Evolutionary conservation across 441 rosid genomes (phyloP).

Genomic region (Rhodomyrtus psidioides): DNA sequence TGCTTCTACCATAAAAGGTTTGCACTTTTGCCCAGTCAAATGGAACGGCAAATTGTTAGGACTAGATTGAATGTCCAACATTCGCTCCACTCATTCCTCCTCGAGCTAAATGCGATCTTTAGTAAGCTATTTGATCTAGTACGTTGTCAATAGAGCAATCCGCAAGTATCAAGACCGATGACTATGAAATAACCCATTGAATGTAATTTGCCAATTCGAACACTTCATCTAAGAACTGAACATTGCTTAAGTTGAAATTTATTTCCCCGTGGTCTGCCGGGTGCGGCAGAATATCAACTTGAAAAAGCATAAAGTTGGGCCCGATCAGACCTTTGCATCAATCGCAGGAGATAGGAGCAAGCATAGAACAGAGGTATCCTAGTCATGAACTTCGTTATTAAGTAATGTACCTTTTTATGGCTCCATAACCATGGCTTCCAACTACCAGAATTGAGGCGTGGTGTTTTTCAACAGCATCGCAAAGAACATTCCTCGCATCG

Average conservation of each 20-base stretch:
- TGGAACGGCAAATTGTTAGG: not conserved
- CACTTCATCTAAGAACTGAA: not conserved
- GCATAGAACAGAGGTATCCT: not conserved
- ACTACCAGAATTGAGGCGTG: constrained; percentile 76
- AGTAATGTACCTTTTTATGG: constrained; percentile 60
- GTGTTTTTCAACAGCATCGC: constrained; percentile 81
- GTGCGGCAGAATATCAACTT: not conserved
- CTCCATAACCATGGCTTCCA: constrained; percentile 96
- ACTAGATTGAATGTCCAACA: not conserved
- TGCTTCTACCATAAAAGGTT: not conserved
- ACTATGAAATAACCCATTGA: not conserved
- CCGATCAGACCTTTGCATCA: not conserved
- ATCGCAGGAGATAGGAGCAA: not conserved
- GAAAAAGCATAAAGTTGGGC: not conserved
- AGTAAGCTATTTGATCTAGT: not conserved
- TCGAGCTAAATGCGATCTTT: not conserved
- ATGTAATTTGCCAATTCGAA: not conserved
- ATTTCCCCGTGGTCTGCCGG: not conserved
- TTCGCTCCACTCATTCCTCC: not conserved
- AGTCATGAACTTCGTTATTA: not conserved
- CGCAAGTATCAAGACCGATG: not conserved
- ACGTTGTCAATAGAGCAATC: not conserved
- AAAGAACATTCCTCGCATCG: constrained; percentile 75
- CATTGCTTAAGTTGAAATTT: not conserved
- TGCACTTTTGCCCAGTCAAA: not conserved